Base-by-base conservation (phyloP, 2,329 filamentous ascomycete genomes). In the Neopestalotiopsis clavispora region DNA sequence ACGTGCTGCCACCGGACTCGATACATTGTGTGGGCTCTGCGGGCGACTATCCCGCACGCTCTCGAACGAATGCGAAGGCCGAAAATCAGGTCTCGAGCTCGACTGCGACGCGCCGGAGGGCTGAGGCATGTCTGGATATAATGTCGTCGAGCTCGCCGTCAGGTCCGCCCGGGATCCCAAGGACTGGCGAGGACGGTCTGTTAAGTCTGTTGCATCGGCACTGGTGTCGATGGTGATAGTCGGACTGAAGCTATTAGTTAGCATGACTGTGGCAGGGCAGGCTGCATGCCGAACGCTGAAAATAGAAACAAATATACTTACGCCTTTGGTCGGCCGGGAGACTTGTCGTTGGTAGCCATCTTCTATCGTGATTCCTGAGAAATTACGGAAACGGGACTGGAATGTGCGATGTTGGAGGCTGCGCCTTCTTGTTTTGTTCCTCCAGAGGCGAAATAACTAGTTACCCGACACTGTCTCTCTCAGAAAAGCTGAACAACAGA, bases 21-120 rank as follows among this genome's bases (percentile, higher is more conserved):
- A 92, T 64, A 94, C 85, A 81, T 93, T 94, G 78, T 93, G 91
- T 7, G 91, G 90, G 72, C 91, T 93, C 13, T 88, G 91, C 1
- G 91, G 91, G 69, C 90, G 84, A 77, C 88, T 91, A 70, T 91
- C 89, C 72, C 83, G 86, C 59, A 17, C 14, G 78, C 86, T 89
- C 23, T 93, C 91, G 73, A 92, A 91, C 1, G 90, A 90, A 49
- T 84, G 84, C n/a, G 86, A 83, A 14, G 84, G 81, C 70, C 85
- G 84, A 52, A 87, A 76, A 68, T 91, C 87, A 1, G 82, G 77
- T 63, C 74, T 69, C 34, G 66, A 69, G 68, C 76, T 72, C 56
- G 74, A 65, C 38, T 71, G 74, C 14, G 72, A 73, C 12, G 67
- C 64, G 20, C 71, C 65, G 2, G 71, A 67, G 12, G 49, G 56